phyloP scores from a whole-genome alignment of 805 yeast species.

The Zygoascus ofunaensis region DNA sequence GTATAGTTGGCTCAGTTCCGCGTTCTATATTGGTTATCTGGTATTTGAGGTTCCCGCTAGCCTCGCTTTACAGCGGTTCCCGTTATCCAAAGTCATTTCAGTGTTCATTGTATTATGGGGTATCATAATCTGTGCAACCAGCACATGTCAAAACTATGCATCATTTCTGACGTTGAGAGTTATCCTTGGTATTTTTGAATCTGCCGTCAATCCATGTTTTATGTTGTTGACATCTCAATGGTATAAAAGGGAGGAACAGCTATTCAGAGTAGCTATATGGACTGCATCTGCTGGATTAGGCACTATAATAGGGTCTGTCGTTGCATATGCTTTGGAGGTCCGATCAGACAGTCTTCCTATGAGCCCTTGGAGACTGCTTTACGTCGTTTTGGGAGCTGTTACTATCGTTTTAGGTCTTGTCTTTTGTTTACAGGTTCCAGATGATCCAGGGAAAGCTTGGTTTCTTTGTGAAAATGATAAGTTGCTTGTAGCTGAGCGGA shows the following conservation, averaged over 20 bases:
- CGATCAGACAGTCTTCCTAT: constrained; percentile 18
- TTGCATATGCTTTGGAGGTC: constrained; percentile 38
- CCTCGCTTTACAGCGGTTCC: constrained; percentile 44
- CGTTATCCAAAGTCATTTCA: constrained; percentile 44
- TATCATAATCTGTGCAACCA: constrained; percentile 41
- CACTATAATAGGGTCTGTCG: constrained; percentile 36
- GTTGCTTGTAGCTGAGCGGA: constrained; percentile 41
- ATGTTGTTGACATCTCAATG: constrained; percentile 50
- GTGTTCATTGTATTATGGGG: constrained; percentile 56
- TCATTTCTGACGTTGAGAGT: constrained; percentile 42
- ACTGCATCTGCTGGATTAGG: constrained; percentile 38
- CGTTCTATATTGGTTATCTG: constrained; percentile 58
- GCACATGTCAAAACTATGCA: constrained; percentile 36
- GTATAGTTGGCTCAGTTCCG: constrained; percentile 46
- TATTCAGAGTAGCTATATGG: constrained; percentile 37
- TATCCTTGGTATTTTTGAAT: constrained; percentile 44
- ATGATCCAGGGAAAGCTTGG: constrained; percentile 41
- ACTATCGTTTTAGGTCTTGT: constrained; percentile 34
- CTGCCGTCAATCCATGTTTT: constrained; percentile 50
- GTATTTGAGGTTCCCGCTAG: constrained; percentile 45
- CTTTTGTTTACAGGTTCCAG: constrained; percentile 32
- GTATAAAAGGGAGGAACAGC: constrained; percentile 42
- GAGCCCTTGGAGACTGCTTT: constrained; percentile 44
- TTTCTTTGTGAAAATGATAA: constrained; percentile 38
- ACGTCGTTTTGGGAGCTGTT: constrained; percentile 47